A percentile compares a stretch with the other conserved stretches of the same genome.
Evolutionary conservation across 2,329 filamentous ascomycete genomes (phyloP).

Genomic region (Thermothelomyces thermophilus): DNA sequence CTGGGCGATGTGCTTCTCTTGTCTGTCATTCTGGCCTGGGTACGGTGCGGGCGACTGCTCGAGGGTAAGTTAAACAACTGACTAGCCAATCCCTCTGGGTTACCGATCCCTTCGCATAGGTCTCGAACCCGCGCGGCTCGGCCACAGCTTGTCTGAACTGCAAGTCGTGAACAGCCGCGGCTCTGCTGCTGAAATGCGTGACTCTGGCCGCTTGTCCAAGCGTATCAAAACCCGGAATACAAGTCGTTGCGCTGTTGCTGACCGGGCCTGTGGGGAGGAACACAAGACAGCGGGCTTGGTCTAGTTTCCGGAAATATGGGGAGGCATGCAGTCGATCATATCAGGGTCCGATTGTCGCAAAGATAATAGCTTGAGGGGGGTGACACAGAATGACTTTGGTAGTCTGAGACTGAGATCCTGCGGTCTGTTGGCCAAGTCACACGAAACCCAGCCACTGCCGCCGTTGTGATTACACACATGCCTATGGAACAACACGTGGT

Average conservation of each 20-base stretch:
- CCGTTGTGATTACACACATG: neutral
- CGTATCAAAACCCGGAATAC: neutral
- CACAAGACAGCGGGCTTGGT: neutral
- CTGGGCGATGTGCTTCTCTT: neutral
- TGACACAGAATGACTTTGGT: neutral
- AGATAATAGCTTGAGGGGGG: neutral
- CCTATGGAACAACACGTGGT: neutral
- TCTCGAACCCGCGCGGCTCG: neutral
- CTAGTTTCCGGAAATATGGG: neutral
- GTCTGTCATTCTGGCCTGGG: neutral
- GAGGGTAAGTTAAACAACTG: neutral
- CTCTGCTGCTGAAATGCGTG: neutral
- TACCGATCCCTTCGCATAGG: neutral
- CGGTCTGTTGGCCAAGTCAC: constrained; percentile 1
- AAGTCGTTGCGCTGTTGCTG: neutral
- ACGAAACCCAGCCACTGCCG: constrained; percentile 10
- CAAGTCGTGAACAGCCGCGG: too few relatives aligned
- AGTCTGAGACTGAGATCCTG: constrained; percentile 9
- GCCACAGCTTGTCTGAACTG: neutral
- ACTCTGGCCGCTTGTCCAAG: neutral
- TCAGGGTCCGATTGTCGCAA: neutral
- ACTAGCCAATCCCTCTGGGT: neutral
- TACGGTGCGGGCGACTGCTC: neutral
- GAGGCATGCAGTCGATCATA: neutral
- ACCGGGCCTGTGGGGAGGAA: neutral